Evolutionary conservation across 2,329 filamentous ascomycete genomes (phyloP).

Genomic region (Venturia nashicola): DNA sequence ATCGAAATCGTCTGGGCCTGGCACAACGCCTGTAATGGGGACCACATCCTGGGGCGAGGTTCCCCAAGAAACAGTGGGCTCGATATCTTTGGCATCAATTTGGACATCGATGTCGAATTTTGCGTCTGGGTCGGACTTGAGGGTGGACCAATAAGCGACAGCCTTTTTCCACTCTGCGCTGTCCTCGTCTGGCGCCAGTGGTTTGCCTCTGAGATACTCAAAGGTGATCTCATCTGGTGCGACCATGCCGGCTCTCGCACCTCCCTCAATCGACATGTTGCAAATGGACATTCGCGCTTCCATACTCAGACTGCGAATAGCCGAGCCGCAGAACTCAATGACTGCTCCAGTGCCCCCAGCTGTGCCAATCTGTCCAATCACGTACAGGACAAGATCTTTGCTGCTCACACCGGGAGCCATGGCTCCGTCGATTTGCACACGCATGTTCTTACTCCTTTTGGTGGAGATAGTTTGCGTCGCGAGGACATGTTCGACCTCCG

Average conservation of each 20-base stretch:
- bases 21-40: slow-evolving; percentile 85
- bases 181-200: slow-evolving; percentile 73
- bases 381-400: slow-evolving; percentile 88
- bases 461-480: slow-evolving; percentile 94
- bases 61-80: slow-evolving; percentile 91
- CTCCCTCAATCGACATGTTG: slow-evolving; percentile 98
- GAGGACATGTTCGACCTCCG: slow-evolving; percentile 95
- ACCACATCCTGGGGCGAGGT: slow-evolving; percentile 93
- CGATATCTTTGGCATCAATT: slow-evolving; percentile 85
- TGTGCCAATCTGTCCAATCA: slow-evolving; percentile 88
- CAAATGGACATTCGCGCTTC: slow-evolving; percentile 98
- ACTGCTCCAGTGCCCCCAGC: slow-evolving; percentile 89
- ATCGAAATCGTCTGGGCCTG: slow-evolving; percentile 76
- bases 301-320: slow-evolving; percentile 81
- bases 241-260: slow-evolving; percentile 91
- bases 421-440: slow-evolving; percentile 85
- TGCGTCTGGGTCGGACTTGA: slow-evolving; percentile 77
- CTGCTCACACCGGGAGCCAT: slow-evolving; percentile 84
- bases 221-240: slow-evolving; percentile 91
- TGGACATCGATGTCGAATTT: slow-evolving; percentile 83
- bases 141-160: slow-evolving; percentile 71
- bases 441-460: slow-evolving; percentile 96
- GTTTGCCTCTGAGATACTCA: slow-evolving; percentile 85
- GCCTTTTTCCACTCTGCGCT: slow-evolving; percentile 86
- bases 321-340: slow-evolving; percentile 94